phyloP scores from a whole-genome alignment of 202 grass and related monocot genomes.

The Cymbopogon flexuosus region DNA sequence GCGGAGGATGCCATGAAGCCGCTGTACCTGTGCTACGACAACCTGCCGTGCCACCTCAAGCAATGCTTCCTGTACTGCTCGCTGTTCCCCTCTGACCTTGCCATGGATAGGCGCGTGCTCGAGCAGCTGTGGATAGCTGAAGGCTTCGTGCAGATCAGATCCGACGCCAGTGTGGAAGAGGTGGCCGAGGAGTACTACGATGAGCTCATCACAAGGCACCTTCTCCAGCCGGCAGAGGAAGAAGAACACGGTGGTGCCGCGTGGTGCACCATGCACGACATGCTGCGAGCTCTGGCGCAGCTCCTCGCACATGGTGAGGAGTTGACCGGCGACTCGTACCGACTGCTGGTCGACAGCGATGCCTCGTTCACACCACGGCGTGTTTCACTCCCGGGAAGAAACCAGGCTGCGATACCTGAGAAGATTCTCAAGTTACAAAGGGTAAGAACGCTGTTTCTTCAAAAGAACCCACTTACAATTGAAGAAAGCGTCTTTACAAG shows the following conservation, averaged over 20 bases:
- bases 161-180: slow-evolving; percentile 32
- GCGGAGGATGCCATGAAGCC: slow-evolving; percentile 39
- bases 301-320: slow-evolving; percentile 41
- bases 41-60: slow-evolving; percentile 64
- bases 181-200: slow-evolving; percentile 59
- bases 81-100: slow-evolving; percentile 42
- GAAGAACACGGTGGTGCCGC: not conserved
- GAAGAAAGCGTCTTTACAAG: slow-evolving; percentile 38
- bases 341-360: slow-evolving; percentile 10
- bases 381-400: slow-evolving; percentile 40
- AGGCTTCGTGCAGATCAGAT: slow-evolving; percentile 46
- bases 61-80: slow-evolving; percentile 77
- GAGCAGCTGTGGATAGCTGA: slow-evolving; percentile 68
- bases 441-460: slow-evolving; percentile 60
- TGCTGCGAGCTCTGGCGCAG: slow-evolving; percentile 48
- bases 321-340: slow-evolving; percentile 26
- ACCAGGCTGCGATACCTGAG: slow-evolving; percentile 31
- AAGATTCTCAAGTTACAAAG: slow-evolving; percentile 41
- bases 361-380: slow-evolving; percentile 22
- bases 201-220: slow-evolving; percentile 59
- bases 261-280: slow-evolving; percentile 54
- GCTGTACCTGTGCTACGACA: slow-evolving; percentile 61
- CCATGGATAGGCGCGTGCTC: slow-evolving; percentile 27
- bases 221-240: slow-evolving; percentile 40
- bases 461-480: slow-evolving; percentile 51